Evolutionary conservation across 2,329 filamentous ascomycete species (phyloP).

Genomic region (Fusarium siculi): DNA sequence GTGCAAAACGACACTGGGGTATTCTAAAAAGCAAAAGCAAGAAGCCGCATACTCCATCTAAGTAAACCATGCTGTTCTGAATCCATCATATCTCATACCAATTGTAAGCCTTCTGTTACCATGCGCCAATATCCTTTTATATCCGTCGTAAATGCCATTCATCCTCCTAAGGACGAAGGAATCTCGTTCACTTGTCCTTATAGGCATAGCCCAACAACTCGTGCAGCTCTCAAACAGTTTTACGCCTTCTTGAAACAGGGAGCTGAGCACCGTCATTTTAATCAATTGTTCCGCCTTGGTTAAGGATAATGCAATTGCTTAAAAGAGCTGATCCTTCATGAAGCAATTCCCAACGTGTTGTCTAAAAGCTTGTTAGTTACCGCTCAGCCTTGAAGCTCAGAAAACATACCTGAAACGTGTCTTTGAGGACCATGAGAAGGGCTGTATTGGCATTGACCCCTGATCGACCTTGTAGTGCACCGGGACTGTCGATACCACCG

Average conservation of each 20-base stretch:
- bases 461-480: slow-evolving; percentile 77
- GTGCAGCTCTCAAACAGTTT: not conserved
- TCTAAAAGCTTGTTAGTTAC: slow-evolving; percentile 48
- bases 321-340: slow-evolving; percentile 86
- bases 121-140: slow-evolving; percentile 20
- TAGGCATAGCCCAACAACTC: not conserved
- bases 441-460: slow-evolving; percentile 87
- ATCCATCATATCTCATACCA: slow-evolving; percentile 22
- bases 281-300: slow-evolving; percentile 45
- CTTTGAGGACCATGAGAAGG: slow-evolving; percentile 81
- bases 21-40: slow-evolving; percentile 45
- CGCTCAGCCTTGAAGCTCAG: not conserved
- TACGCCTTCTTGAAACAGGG: not conserved
- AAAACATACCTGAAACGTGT: slow-evolving; percentile 69
- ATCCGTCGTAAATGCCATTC: slow-evolving; percentile 1
- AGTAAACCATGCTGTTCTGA: slow-evolving; percentile 17
- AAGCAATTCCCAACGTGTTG: slow-evolving; percentile 90
- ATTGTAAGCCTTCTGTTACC: not conserved
- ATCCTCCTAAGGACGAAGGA: not conserved
- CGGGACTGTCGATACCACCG: slow-evolving; percentile 77
- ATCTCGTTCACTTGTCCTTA: not conserved
- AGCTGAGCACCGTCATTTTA: not conserved
- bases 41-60: slow-evolving; percentile 33
- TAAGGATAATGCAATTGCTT: slow-evolving; percentile 77
- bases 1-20: slow-evolving; percentile 39